Base-by-base conservation (phyloP, 1,139 yeast species). In the Geotrichum klebahnii region DNA sequence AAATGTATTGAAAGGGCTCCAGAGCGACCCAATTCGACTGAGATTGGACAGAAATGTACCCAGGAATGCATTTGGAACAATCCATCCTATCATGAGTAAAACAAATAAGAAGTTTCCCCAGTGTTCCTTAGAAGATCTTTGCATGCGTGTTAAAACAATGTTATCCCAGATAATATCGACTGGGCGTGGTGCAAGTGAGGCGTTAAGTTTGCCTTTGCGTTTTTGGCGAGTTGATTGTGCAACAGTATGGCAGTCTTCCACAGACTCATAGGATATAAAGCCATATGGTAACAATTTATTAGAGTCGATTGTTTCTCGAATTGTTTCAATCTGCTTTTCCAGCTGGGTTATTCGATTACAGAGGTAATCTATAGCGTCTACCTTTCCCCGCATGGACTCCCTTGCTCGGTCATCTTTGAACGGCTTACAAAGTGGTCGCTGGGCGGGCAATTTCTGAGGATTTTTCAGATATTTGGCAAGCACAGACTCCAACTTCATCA, bases 1-100 rank as follows among this genome's bases (percentile, higher is more conserved):
- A 34, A 64, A 68, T 0, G 37, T 40, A 14, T 62, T 60, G 45
- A 70, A 71, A 3, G 59, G 59, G 2, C 63, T 63, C 71, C 72
- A 70, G 3, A 70, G 58, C 12, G 59, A 59, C 2, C 72, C 75
- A 17, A 71, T 59, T 23, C 71, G 59, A 36, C 66, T 66, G 53
- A 68, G 52, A 51, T 69, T 70, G 9, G 71, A 61, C 28, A 69
- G 37, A 46, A 71, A 71, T 38, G 72, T 69, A 22, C 74, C 73
- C 42, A 71, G 65, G 48, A 71, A 67, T 1, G 75, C 74, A 53
- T 67, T 69, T 2, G 75, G 75, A 2, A 68, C 68, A 22, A 70
- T 65, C 74, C 74, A 71, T 3, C 64, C 59, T 3, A 71, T 43
- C 52, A 70, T 54, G 37, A 71, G 46, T 2, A 55, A 50, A 0